phyloP scores from a whole-genome alignment of 331 rosid genomes.

The Erythrophleum ivorense region DNA sequence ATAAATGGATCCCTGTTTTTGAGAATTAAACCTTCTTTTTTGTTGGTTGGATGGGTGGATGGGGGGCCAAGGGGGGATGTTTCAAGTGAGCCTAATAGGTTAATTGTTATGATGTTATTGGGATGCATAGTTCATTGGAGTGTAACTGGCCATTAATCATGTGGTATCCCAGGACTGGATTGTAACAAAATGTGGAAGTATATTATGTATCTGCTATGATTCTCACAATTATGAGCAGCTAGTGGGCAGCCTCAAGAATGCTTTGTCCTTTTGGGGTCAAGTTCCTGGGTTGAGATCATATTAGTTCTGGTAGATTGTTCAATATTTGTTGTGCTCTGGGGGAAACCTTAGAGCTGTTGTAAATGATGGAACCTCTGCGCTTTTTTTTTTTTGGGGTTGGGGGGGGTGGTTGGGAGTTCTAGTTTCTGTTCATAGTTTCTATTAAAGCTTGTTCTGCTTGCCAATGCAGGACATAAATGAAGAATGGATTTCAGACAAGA shows the following conservation, averaged over 20 bases:
- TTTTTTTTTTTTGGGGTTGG: not conserved
- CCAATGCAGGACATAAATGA: conserved; percentile 89
- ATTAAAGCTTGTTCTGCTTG: conserved; percentile 34
- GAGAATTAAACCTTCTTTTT: not conserved
- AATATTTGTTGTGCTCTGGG: conserved; percentile 24
- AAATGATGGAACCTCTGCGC: not conserved
- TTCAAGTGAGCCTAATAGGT: not conserved
- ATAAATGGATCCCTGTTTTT: not conserved
- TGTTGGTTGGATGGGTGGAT: not conserved
- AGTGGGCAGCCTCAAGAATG: conserved; percentile 27
- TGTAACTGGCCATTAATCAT: not conserved
- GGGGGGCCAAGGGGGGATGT: not conserved
- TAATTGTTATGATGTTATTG: not conserved
- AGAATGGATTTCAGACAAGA: conserved; percentile 99
- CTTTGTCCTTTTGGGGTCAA: conserved; percentile 19
- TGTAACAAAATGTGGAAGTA: not conserved
- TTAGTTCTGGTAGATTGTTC: conserved; percentile 26
- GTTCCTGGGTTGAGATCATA: conserved; percentile 15
- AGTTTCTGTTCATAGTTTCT: conserved; percentile 20
- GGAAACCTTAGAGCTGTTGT: conserved; percentile 3
- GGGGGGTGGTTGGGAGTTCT: conserved; percentile 1
- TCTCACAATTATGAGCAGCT: conserved; percentile 22
- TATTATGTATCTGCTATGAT: not conserved
- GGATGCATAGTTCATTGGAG: not conserved
- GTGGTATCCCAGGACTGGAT: not conserved